Conservation (phyloP, 1,139 yeast species). For the Hanseniaspora sp. region DNA sequence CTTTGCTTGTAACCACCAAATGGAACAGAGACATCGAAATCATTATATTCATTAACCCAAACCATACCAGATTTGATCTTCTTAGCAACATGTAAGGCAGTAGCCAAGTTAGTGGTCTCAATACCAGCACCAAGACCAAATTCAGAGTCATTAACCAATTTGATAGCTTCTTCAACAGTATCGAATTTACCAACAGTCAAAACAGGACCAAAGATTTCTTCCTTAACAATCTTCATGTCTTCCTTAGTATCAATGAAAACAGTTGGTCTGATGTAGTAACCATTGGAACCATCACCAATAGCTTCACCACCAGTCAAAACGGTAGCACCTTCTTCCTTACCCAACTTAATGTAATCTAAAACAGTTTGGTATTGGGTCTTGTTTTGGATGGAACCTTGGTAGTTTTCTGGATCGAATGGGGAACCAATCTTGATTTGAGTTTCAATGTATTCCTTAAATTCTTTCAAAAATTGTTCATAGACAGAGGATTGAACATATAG, state of each 20-base stretch:
- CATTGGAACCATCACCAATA: conserved; percentile 39
- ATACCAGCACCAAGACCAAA: conserved; percentile 79
- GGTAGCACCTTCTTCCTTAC: conserved; percentile 60
- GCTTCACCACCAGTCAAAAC: conserved; percentile 61
- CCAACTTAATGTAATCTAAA: conserved; percentile 57
- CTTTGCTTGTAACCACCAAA: conserved; percentile 71
- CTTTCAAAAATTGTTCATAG: conserved; percentile 52
- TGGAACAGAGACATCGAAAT: conserved; percentile 60
- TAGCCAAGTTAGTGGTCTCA: conserved; percentile 47
- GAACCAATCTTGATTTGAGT: conserved; percentile 50
- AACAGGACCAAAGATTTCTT: conserved; percentile 70
- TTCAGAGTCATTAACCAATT: conserved; percentile 54
- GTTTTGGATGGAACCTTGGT: conserved; percentile 68
- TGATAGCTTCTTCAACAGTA: conserved; percentile 51
- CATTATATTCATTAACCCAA: conserved; percentile 69
- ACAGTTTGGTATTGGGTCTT: conserved; percentile 61
- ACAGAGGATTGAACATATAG: conserved; percentile 64
- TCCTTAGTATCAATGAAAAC: conserved; percentile 53
- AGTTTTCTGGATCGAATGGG: conserved; percentile 55
- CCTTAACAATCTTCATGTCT: conserved; percentile 47
- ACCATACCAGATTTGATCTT: conserved; percentile 59
- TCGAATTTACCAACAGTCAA: conserved; percentile 55
- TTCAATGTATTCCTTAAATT: conserved; percentile 49
- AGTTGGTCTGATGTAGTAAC: conserved; percentile 59
- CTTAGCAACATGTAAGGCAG: conserved; percentile 48